Evolutionary conservation across 2,329 filamentous ascomycete species (phyloP), one percentile per base, ranked within the genome.

Genomic region (Alternaria sp.): DNA sequence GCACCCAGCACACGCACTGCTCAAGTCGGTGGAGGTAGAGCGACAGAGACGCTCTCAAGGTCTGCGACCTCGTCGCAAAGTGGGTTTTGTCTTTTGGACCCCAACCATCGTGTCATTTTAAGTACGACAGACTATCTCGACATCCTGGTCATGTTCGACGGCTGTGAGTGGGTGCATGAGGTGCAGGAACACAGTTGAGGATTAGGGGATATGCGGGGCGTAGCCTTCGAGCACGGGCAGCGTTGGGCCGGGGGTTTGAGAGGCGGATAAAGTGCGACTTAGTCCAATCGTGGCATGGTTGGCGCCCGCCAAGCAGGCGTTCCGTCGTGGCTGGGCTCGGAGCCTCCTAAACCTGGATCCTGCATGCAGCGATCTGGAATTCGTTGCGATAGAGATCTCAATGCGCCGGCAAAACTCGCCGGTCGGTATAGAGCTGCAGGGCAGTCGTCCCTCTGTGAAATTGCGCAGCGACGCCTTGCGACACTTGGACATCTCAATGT

Each of bases 41-140:
- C 23, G 30, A 50, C n/a, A 58, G 30, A 12, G 28, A 50, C 49
- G 13, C 55, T 50, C 21, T 25, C 45, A 51, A 28, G 26, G 45
- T 36, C n/a, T n/a, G 30, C 45, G 23, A 49, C 21, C 49, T 51
- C n/a, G 32, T 51, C 54, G 30, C 19, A 36, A 19, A 49, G 43
- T 47, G 43, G 44, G 21, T 36, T 49, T 36, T 25, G 21, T 17
- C 55, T 51, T 50, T 36, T 58, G 30, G 55, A 47, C 55, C 55
- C 55, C 45, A 58, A 50, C 30, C 49, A 43, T 32, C 45, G 45
- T 58, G 45, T 58, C 55, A 57, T 43, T 58, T 51, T 8, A 50
- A 9, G 1, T 43, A 25, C 23, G 55, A 23, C 23, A 21, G n/a
- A 28, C 44, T 49, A 57, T 57, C 45, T 21, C 21, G 11, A 58